Evolutionary conservation across 2,329 filamentous ascomycete genomes (phyloP), one percentile per base, ranked within the genome.

Genomic region (Hawksworthiomyces lignivorus): DNA sequence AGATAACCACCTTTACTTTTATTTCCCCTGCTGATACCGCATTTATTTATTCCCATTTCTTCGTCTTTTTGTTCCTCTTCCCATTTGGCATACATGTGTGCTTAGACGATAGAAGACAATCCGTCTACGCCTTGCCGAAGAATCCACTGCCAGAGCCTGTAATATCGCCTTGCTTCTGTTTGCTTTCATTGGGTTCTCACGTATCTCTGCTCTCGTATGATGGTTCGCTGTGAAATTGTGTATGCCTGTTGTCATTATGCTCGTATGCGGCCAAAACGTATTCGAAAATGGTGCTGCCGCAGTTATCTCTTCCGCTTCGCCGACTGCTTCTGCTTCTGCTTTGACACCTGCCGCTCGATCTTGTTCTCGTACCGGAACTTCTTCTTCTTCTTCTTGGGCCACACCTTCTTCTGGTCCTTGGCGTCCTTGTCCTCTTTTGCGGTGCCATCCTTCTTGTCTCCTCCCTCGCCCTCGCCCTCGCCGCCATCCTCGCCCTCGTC

Each of bases 291-390:
- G 12, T 4, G 5, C 19, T 11, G n/a, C 32, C 10, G n/a, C 36
- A 10, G 8, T 34, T 41, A n/a, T 24, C 27, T n/a, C 33, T 32
- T 20, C 35, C 30, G n/a, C 37, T 37, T 36, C 27, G 32, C 26
- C 17, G 37, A 24, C 35, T 19, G 76, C 60, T 77, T 86, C 53
- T 77, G 74, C 61, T 86, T 94, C 56, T 75, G 78, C 51, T 75
- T 67, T 36, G 79, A 77, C 54, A 89, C 65, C 61, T 87, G 84
- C 56, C 92, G 76, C 54, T 96, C 90, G 24, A 80, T 66, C 66
- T 94, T 95, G 48, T 75, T 84, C 66, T 97, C 87, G 62, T 98
- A 98, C 49, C 87, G 78, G 59, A 97, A 97, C 64, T 89, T 87
- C 64, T 83, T 82, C 70, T 89, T 94, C 67, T 84, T 89, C 64